Conservation (phyloP, 1,139 yeast species). For the Suhomyces bolitotheri region DNA sequence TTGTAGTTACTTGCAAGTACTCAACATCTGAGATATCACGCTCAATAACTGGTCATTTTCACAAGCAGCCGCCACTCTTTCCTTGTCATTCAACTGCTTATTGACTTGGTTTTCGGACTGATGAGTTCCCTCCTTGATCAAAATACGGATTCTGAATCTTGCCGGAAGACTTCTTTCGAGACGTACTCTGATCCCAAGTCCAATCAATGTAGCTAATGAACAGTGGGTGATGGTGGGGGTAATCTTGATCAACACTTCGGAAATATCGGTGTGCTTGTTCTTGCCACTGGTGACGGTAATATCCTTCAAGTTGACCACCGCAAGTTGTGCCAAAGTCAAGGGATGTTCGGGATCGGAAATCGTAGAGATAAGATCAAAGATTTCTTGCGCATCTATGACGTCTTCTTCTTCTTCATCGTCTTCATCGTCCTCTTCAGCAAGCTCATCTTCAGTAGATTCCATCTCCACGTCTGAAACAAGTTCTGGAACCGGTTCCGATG, state of each 20-base stretch:
- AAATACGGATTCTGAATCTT: constrained; percentile 74
- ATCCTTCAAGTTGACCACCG: constrained; percentile 86
- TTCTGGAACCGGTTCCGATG: constrained; percentile 23
- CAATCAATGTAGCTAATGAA: constrained; percentile 91
- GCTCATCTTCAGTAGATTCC: constrained; percentile 14
- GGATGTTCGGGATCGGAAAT: constrained; percentile 99
- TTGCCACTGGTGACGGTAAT: constrained; percentile 66
- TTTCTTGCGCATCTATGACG: constrained; percentile 67
- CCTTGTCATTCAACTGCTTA: constrained; percentile 95
- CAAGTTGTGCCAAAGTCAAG: constrained; percentile 86
- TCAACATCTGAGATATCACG: constrained; percentile 89
- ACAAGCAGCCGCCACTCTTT: constrained; percentile 97
- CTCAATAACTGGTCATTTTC: constrained; percentile 89
- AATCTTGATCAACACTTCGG: constrained; percentile 77
- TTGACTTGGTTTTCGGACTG: constrained; percentile 96
- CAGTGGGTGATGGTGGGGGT: constrained; percentile 99
- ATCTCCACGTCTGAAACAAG: constrained; percentile 29
- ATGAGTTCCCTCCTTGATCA: constrained; percentile 89
- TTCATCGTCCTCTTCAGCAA: constrained; percentile 13
- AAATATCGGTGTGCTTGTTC: constrained; percentile 49
- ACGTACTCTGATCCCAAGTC: constrained; percentile 90
- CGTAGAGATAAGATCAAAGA: constrained; percentile 69
- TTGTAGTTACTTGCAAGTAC: constrained; percentile 71
- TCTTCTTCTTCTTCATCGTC: constrained; percentile 51
- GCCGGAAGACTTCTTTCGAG: constrained; percentile 87